Base-by-base conservation (phyloP, 495 filamentous ascomycete genomes). In the Lepidopterella palustris region DNA sequence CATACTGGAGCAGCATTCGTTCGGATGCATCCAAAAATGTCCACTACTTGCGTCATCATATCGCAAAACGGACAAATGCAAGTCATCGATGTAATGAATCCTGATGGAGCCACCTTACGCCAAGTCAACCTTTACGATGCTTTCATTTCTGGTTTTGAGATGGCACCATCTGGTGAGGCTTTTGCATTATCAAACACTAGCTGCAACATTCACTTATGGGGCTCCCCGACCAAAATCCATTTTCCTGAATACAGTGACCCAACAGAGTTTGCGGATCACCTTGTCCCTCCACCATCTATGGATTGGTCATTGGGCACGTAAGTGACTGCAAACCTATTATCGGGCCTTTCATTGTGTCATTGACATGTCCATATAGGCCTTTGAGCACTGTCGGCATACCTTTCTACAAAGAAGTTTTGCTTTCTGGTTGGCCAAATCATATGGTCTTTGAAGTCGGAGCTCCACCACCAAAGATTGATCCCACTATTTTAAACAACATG, bases 21-120 rank as follows among this genome's bases (percentile, higher is more conserved):
- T 10, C 84, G 93, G 35, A 89, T 97, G 84, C 95, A 99, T 71
- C 95, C 95, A 8, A 86, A 88, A 55, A 86, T 97, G 78, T 87
- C 89, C 31, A 96, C 93, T 2, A 96, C 93, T 0, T 89, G 86
- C 68, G 88, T 97, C 63, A 87, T 97, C 55, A 85, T 87, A 20
- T 95, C 92, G 1, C 88, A 92, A 68, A 86, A 81, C 42, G 93
- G 95, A 0, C 91, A 96, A 72, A 83, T 97, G 59, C 91, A 99
- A 65, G 86, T 96, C 11, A 88, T 96, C 42, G 93, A 99, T 68
- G 77, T 99, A 4, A 89, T 95, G 84, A 97, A 99, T 58, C 88
- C 90, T 0, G 91, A 93, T 68, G 84, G 89, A 11, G 87, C 87
- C 67, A 92, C 87, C 63, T 80, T 97, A n/a, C 83, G 88, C n/a